These are phyloP conservation scores for Nakazawaea anatomiae DNA, from an alignment of 805 yeast species.

Conservation along the genomic window DNA sequence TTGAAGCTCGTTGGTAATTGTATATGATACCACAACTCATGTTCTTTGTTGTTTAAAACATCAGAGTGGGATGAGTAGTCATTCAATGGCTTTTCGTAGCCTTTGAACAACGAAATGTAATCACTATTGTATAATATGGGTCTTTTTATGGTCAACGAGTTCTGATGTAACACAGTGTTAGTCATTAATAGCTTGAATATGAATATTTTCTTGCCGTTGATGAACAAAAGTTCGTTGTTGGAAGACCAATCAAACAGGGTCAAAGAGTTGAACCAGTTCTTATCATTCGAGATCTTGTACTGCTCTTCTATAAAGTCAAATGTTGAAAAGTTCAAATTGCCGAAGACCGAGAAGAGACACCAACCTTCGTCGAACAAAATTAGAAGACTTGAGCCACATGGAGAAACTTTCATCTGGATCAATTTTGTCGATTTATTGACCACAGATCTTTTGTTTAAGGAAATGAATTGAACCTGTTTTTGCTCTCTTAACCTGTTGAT, in stretches of 20 bases:
- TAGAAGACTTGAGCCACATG: constrained; percentile 22
- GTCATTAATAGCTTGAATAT: constrained; percentile 17
- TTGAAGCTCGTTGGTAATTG: constrained; percentile 39
- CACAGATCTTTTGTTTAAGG: background rate
- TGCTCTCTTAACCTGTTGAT: constrained; percentile 30
- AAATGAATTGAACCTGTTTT: constrained; percentile 25
- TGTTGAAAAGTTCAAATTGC: constrained; percentile 37
- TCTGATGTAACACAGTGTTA: constrained; percentile 19
- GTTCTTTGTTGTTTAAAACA: constrained; percentile 27
- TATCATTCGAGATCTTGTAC: constrained; percentile 13
- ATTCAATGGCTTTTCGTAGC: constrained; percentile 36
- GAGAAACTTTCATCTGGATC: constrained; percentile 21
- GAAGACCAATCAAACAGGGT: constrained; percentile 25
- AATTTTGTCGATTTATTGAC: constrained; percentile 17
- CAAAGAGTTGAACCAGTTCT: constrained; percentile 15
- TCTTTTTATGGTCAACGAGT: constrained; percentile 22
- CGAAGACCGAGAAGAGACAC: constrained; percentile 41
- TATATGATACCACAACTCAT: constrained; percentile 40
- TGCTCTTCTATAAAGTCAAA: constrained; percentile 24
- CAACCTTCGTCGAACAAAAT: constrained; percentile 33
- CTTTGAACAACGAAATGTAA: constrained; percentile 37
- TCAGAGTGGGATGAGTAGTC: constrained; percentile 27
- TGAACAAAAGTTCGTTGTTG: constrained; percentile 29
- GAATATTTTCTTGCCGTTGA: constrained; percentile 23
- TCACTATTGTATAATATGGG: constrained; percentile 37